Percentiles rank a stretch among this genome's conserved stretches.
Conservation (phyloP, 306 rosid species). For the Psophocarpus tetragonolobus region DNA sequence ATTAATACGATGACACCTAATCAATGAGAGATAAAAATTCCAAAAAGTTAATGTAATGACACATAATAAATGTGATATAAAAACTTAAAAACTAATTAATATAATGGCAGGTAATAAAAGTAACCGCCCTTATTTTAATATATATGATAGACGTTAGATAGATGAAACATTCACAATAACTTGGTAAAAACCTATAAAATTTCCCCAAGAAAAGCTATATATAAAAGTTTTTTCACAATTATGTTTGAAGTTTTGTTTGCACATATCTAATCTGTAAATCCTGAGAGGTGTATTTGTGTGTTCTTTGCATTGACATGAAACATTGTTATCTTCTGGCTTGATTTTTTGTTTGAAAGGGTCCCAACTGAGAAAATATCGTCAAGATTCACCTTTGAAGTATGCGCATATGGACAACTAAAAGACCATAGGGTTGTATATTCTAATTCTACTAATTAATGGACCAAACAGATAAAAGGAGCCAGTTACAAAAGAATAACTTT, state of each 20-base stretch:
- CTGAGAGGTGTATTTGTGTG: not conserved
- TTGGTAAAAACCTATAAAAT: no score
- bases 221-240: no score
- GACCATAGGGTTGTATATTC: conserved; percentile 2
- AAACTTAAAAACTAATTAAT: no score
- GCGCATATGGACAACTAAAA: not conserved
- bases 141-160: no score
- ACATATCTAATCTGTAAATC: not conserved
- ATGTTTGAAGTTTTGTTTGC: not conserved
- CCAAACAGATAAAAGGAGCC: conserved; percentile 2
- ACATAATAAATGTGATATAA: no score
- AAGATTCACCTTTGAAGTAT: conserved; percentile 15
- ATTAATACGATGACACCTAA: no score
- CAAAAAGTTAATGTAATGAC: no score
- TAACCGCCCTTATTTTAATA: no score
- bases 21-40: no score
- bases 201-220: no score
- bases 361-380: conserved; percentile 1
- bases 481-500: conserved; percentile 7
- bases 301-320: not conserved
- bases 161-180: no score
- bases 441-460: conserved; percentile 17
- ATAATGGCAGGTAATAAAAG: no score
- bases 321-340: not conserved
- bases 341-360: not conserved